A percentile compares a stretch with the other conserved stretches of the same genome.
Conservation (phyloP, 805 yeast species). For the Cyberlindnera petersonii region DNA sequence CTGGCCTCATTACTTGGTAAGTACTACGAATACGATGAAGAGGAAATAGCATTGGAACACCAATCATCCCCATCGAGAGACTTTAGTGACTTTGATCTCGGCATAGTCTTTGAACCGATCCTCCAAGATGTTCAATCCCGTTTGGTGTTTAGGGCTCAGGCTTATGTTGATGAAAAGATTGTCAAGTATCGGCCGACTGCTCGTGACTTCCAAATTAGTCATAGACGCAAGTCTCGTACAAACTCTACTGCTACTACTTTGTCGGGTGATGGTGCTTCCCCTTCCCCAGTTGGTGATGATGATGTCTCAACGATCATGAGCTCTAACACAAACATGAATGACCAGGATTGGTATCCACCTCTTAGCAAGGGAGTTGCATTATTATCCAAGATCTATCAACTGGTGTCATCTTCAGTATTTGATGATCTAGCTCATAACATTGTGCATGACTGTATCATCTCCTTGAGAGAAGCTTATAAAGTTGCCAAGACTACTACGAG, state of each 20-base stretch:
- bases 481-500: slow-evolving; percentile 46
- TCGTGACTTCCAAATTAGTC: slow-evolving; percentile 61
- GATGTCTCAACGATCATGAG: slow-evolving; percentile 5
- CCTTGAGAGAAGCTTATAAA: slow-evolving; percentile 53
- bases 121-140: slow-evolving; percentile 76
- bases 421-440: slow-evolving; percentile 87
- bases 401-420: slow-evolving; percentile 72
- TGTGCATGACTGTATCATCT: slow-evolving; percentile 68
- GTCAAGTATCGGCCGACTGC: slow-evolving; percentile 61
- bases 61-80: not conserved
- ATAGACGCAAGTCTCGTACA: slow-evolving; percentile 8
- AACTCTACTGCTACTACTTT: slow-evolving; percentile 29
- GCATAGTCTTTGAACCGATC: slow-evolving; percentile 63
- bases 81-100: slow-evolving; percentile 39
- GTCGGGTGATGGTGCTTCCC: slow-evolving; percentile 9
- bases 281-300: slow-evolving; percentile 8
- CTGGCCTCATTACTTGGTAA: slow-evolving; percentile 64
- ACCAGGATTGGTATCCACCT: slow-evolving; percentile 63
- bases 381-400: slow-evolving; percentile 72
- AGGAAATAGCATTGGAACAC: slow-evolving; percentile 37
- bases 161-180: slow-evolving; percentile 64
- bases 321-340: slow-evolving; percentile 11
- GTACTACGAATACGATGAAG: slow-evolving; percentile 63
- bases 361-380: slow-evolving; percentile 63
- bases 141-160: slow-evolving; percentile 73